Percentiles rank a stretch among this genome's conserved stretches.
Conservation (phyloP, 352 stramenopile species). For the Globisporangium cystogenes region DNA sequence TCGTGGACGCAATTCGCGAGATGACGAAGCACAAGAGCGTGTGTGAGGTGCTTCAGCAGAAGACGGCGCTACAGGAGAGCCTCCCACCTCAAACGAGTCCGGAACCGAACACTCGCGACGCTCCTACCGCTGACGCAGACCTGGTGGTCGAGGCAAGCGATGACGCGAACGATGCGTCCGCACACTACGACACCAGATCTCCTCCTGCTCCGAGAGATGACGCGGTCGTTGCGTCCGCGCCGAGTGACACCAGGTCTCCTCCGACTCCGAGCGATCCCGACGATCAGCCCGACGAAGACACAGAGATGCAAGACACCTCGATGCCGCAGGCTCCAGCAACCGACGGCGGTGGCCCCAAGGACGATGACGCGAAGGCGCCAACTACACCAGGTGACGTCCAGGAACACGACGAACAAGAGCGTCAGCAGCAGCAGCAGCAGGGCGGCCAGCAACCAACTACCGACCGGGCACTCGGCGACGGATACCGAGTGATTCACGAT, state of each 20-base stretch:
- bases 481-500: neutral
- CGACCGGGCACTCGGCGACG: neutral
- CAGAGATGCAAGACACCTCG: too few relatives aligned
- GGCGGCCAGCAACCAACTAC: neutral
- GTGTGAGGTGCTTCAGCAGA: neutral
- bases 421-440: neutral
- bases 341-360: neutral
- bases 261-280: neutral
- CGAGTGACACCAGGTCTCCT: neutral
- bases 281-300: too few relatives aligned
- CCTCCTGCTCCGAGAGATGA: neutral
- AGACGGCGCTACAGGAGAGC: neutral
- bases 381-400: neutral
- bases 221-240: neutral
- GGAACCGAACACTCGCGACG: too few relatives aligned
- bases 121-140: neutral
- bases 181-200: neutral
- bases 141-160: neutral
- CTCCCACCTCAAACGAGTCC: too few relatives aligned
- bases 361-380: neutral
- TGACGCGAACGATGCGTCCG: neutral
- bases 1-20: neutral
- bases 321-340: too few relatives aligned
- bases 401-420: neutral
- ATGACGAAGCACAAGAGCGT: conserved; percentile 1